phyloP scores from a whole-genome alignment of 1,139 yeast species.

The Ogataea hybrid region DNA sequence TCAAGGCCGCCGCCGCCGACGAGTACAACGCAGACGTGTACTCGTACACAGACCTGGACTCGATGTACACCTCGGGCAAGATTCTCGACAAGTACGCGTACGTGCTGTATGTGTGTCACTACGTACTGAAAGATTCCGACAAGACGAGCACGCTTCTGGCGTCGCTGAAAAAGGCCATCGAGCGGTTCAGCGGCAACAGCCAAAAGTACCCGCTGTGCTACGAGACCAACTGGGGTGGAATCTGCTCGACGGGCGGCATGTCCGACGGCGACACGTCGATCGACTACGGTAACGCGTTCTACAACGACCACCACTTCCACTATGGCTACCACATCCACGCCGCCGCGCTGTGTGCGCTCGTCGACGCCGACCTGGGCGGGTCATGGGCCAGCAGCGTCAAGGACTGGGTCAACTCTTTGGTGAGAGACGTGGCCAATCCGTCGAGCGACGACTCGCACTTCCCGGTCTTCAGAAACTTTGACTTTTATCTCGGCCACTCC shows the following conservation, averaged over 20 bases:
- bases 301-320: conserved; percentile 80
- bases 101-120: conserved; percentile 58
- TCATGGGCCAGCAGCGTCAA: too few species aligned
- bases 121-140: conserved; percentile 46
- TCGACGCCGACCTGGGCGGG: conserved; percentile 46
- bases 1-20: conserved; percentile 47
- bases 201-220: conserved; percentile 57
- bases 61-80: conserved; percentile 76
- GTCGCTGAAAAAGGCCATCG: conserved; percentile 54
- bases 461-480: too few species aligned
- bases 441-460: too few species aligned
- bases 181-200: conserved; percentile 52
- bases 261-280: conserved; percentile 39
- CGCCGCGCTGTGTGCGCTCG: conserved; percentile 58
- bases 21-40: conserved; percentile 55
- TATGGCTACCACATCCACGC: conserved; percentile 76
- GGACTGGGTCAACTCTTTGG: too few species aligned
- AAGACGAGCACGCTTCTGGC: conserved; percentile 48
- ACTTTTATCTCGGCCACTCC: too few species aligned
- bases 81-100: conserved; percentile 71
- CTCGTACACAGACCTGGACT: conserved; percentile 55
- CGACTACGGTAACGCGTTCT: conserved; percentile 72
- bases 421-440: too few species aligned
- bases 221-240: conserved; percentile 68
- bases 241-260: conserved; percentile 63